These are phyloP conservation scores for Globisporangium uncinulatum DNA, from an alignment of 352 stramenopile genomes.

Conservation along the genomic window DNA sequence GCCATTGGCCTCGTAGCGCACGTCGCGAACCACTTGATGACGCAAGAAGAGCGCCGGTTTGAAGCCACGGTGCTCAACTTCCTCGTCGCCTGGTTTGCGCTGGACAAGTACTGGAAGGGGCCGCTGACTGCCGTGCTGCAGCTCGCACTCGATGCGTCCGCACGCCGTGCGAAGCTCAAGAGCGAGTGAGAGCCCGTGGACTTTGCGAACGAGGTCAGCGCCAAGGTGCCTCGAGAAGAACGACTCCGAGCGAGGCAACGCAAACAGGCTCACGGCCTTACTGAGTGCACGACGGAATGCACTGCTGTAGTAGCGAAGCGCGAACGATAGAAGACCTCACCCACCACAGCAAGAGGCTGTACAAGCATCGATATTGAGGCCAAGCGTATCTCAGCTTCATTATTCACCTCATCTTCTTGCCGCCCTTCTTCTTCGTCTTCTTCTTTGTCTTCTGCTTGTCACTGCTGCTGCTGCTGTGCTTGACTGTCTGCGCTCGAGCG, in stretches of 20 bases:
- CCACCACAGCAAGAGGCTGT: too few species aligned
- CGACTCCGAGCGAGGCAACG: neutral
- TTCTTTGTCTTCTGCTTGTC: constrained; percentile 4
- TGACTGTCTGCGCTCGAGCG: constrained; percentile 12
- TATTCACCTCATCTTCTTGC: constrained; percentile 29
- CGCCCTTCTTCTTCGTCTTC: constrained; percentile 21
- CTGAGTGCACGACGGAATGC: too few species aligned
- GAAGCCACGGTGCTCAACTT: constrained; percentile 57
- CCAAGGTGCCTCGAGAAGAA: too few species aligned
- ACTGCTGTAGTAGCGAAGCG: too few species aligned
- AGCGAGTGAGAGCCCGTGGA: constrained; percentile 7
- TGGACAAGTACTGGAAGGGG: constrained; percentile 71
- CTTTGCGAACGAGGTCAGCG: too few species aligned
- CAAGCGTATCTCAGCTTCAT: neutral
- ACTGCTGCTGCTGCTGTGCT: constrained; percentile 12
- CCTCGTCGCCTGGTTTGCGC: constrained; percentile 57
- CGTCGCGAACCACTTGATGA: constrained; percentile 52
- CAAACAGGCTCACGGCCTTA: neutral
- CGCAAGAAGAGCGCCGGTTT: constrained; percentile 34
- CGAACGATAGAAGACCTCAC: too few species aligned
- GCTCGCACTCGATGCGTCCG: constrained; percentile 11
- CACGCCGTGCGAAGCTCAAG: constrained; percentile 19
- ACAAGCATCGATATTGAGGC: too few species aligned
- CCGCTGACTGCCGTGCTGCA: constrained; percentile 31
- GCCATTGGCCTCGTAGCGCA: constrained; percentile 48